Evolutionary conservation across 805 yeast genomes (phyloP).

Genomic region (Starmerella cellae): DNA sequence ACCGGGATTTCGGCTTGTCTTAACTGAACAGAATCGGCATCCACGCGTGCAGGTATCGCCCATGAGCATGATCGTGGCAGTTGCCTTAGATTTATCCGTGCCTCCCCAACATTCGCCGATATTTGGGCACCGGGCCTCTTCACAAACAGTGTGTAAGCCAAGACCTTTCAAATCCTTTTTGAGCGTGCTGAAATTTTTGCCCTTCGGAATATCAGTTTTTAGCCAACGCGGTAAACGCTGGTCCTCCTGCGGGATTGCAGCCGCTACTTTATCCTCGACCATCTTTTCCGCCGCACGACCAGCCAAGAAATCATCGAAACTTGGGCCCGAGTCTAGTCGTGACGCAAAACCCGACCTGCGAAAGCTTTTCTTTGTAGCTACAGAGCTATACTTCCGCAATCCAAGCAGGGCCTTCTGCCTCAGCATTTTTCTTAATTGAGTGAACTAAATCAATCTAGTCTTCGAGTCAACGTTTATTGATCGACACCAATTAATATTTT

Average conservation of each 20-base stretch:
- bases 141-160: slow-evolving; percentile 89
- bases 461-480: neutral
- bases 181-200: slow-evolving; percentile 63
- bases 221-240: slow-evolving; percentile 82
- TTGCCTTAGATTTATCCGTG: slow-evolving; percentile 72
- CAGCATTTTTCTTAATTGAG: slow-evolving; percentile 1
- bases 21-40: slow-evolving; percentile 95
- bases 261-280: slow-evolving; percentile 51
- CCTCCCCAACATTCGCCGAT: slow-evolving; percentile 99
- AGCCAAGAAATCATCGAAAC: slow-evolving; percentile 77
- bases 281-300: slow-evolving; percentile 57
- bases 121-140: slow-evolving; percentile 98
- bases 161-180: slow-evolving; percentile 80
- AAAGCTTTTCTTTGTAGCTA: slow-evolving; percentile 3
- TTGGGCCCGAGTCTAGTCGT: slow-evolving; percentile 68
- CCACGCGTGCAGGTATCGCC: slow-evolving; percentile 99
- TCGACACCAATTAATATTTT: neutral
- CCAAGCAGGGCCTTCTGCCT: slow-evolving; percentile 1
- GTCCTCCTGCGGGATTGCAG: slow-evolving; percentile 27
- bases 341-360: slow-evolving; percentile 39
- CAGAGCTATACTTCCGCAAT: slow-evolving; percentile 7
- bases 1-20: slow-evolving; percentile 76
- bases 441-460: neutral
- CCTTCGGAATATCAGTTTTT: slow-evolving; percentile 94
- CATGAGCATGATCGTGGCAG: slow-evolving; percentile 93